phyloP scores from a whole-genome alignment of 345 rosid genomes.

The Citrus medica region DNA sequence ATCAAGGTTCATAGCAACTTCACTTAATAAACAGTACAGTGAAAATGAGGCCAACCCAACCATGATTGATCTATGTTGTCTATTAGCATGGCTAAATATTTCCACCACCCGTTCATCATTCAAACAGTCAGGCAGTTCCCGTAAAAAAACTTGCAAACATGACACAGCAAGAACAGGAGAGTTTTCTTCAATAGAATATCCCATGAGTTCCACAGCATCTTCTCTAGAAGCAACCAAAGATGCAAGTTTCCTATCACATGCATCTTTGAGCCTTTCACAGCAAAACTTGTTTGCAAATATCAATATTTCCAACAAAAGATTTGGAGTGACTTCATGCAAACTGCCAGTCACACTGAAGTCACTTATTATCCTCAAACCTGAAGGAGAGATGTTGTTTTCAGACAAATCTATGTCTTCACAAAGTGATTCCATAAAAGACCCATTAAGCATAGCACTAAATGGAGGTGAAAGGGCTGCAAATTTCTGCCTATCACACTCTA shows the following conservation, averaged over 20 bases:
- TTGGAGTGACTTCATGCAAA: slow-evolving; percentile 49
- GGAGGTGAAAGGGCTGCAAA: slow-evolving; percentile 86
- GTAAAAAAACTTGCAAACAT: slow-evolving; percentile 79
- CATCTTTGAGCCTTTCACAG: slow-evolving; percentile 85
- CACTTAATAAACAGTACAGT: slow-evolving; percentile 77
- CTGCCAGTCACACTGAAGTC: slow-evolving; percentile 66
- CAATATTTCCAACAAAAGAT: slow-evolving; percentile 75
- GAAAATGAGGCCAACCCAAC: slow-evolving; percentile 79
- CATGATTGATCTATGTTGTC: slow-evolving; percentile 62
- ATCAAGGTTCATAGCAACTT: slow-evolving; percentile 80
- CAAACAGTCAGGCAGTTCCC: slow-evolving; percentile 74
- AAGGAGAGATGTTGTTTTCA: slow-evolving; percentile 65
- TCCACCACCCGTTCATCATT: slow-evolving; percentile 66
- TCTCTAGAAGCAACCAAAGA: slow-evolving; percentile 60
- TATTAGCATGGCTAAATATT: slow-evolving; percentile 50
- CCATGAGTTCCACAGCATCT: slow-evolving; percentile 89
- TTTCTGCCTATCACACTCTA: slow-evolving; percentile 76
- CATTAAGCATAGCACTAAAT: slow-evolving; percentile 88
- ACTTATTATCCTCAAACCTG: slow-evolving; percentile 63
- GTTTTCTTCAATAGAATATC: slow-evolving; percentile 77
- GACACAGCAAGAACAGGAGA: slow-evolving; percentile 81
- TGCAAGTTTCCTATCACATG: slow-evolving; percentile 85
- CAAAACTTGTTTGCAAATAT: slow-evolving; percentile 91
- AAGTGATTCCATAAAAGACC: slow-evolving; percentile 78
- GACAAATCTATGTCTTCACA: slow-evolving; percentile 84